Evolutionary conservation across 139 green algal species (phyloP).

Genomic region (Choricystis sp.): DNA sequence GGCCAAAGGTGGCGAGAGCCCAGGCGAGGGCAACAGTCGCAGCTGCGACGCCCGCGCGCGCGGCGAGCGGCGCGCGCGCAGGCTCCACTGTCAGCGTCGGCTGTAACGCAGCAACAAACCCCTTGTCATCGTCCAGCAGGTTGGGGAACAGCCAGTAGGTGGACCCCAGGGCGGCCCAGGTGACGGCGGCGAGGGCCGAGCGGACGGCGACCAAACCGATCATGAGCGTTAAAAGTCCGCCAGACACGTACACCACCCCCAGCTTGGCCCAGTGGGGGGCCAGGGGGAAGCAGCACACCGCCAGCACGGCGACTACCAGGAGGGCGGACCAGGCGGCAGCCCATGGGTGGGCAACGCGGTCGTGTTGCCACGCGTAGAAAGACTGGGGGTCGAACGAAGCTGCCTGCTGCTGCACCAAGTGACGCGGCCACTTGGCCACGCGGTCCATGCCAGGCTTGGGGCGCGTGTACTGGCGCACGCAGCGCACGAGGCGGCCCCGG

Average conservation of each 20-base stretch:
- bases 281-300: slow-evolving; percentile 38
- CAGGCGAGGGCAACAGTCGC: background rate
- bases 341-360: slow-evolving; percentile 39
- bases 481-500: background rate
- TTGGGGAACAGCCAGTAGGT: slow-evolving; percentile 74
- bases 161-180: slow-evolving; percentile 43
- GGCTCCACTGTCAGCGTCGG: background rate
- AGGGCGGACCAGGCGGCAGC: slow-evolving; percentile 28
- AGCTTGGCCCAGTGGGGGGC: slow-evolving; percentile 32
- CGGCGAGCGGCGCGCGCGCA: background rate
- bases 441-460: background rate
- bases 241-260: slow-evolving; percentile 43
- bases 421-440: background rate
- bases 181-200: slow-evolving; percentile 15
- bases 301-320: slow-evolving; percentile 24
- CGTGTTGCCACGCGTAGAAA: slow-evolving; percentile 61
- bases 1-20: background rate
- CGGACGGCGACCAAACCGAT: slow-evolving; percentile 32
- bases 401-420: background rate
- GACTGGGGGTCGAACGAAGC: background rate
- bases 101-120: background rate
- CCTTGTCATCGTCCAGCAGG: slow-evolving; percentile 19
- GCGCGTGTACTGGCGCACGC: background rate
- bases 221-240: slow-evolving; percentile 27
- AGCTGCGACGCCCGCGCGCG: no score